These are phyloP conservation scores for Mycena floridula DNA, from an alignment of 768 basidiomycete genomes.

Conservation along the genomic window DNA sequence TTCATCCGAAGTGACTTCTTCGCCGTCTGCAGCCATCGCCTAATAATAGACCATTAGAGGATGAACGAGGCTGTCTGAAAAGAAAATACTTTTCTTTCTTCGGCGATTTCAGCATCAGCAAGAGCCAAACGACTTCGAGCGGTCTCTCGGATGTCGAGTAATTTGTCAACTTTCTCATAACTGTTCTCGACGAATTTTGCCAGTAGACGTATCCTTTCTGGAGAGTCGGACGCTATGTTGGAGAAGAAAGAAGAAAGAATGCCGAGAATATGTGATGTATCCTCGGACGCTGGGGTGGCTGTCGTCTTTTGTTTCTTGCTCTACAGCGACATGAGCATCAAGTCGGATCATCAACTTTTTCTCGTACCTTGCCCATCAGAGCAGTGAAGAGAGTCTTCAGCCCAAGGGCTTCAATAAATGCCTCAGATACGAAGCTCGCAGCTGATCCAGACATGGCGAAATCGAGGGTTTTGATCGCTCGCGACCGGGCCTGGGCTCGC, in stretches of 20 bases:
- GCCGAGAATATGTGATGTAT: conserved; percentile 82
- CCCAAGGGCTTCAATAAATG: conserved; percentile 83
- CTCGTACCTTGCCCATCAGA: conserved; percentile 87
- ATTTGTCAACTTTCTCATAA: conserved; percentile 92
- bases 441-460: conserved; percentile 80
- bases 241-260: conserved; percentile 85
- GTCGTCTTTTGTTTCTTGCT: conserved; percentile 60
- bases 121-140: conserved; percentile 53
- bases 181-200: conserved; percentile 90
- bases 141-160: conserved; percentile 80
- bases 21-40: conserved; percentile 51
- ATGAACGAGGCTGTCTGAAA: background rate
- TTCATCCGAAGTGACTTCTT: conserved; percentile 51
- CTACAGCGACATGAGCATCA: conserved; percentile 22
- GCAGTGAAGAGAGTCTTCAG: conserved; percentile 86
- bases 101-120: conserved; percentile 61
- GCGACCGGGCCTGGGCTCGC: conserved; percentile 71
- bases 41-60: conserved; percentile 16
- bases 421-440: conserved; percentile 66
- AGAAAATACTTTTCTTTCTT: conserved; percentile 56
- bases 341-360: conserved; percentile 1
- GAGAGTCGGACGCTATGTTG: conserved; percentile 81
- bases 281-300: conserved; percentile 60
- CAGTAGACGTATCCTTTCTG: conserved; percentile 71
- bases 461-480: conserved; percentile 87